Conservation (phyloP, 495 filamentous ascomycete genomes). For the Penicillium silybi region DNA sequence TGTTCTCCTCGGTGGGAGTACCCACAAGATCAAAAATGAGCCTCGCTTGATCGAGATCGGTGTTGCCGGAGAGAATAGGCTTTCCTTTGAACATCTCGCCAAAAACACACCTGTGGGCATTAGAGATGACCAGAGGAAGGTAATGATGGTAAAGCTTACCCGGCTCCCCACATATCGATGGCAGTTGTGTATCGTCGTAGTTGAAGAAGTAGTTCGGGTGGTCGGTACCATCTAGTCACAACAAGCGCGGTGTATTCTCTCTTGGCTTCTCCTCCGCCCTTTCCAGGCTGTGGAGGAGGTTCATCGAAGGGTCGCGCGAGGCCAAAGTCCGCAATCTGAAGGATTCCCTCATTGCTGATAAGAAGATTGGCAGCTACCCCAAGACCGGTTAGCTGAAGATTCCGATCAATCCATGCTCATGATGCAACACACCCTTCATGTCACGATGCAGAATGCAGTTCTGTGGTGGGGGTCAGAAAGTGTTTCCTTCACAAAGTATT, state of each 20-base stretch:
- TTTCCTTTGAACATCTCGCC: slow-evolving; percentile 96
- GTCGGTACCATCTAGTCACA: slow-evolving; percentile 95
- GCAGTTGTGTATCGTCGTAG: slow-evolving; percentile 88
- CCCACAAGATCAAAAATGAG: slow-evolving; percentile 94
- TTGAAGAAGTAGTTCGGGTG: slow-evolving; percentile 86
- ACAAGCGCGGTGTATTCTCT: slow-evolving; percentile 93
- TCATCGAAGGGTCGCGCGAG: slow-evolving; percentile 93
- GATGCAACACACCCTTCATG: slow-evolving; percentile 66
- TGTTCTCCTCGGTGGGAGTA: slow-evolving; percentile 81
- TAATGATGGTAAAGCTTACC: slow-evolving; percentile 48
- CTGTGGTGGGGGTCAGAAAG: slow-evolving; percentile 21
- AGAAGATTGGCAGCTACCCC: slow-evolving; percentile 84
- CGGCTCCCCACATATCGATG: slow-evolving; percentile 98
- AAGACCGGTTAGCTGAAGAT: slow-evolving; percentile 21
- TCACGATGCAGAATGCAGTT: slow-evolving; percentile 90
- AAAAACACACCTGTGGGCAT: slow-evolving; percentile 73
- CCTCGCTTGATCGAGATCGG: slow-evolving; percentile 82
- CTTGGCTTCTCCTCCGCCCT: slow-evolving; percentile 77
- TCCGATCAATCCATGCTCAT: not conserved
- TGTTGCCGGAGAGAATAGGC: slow-evolving; percentile 86
- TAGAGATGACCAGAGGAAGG: slow-evolving; percentile 3
- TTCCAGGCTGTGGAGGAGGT: slow-evolving; percentile 68
- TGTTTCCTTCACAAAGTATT: not conserved
- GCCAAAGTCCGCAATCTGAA: slow-evolving; percentile 97
- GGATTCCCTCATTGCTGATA: slow-evolving; percentile 88